phyloP scores from a whole-genome alignment of 257 asterid genomes.

The Coffea canephora region DNA sequence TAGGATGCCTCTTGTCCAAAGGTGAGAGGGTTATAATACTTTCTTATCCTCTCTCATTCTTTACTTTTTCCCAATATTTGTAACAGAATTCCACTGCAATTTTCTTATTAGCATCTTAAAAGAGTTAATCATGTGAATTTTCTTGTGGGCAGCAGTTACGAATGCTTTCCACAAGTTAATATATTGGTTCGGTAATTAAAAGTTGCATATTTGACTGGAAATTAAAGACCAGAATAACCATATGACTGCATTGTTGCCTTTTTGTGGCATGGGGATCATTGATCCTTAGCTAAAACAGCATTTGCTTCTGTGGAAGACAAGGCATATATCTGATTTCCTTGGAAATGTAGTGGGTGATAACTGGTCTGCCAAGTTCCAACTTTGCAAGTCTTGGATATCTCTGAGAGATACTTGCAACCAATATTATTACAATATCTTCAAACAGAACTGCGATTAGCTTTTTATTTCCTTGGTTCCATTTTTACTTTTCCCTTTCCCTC shows the following conservation, averaged over 20 bases:
- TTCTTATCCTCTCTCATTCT: not conserved
- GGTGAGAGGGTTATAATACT: conserved; percentile 36
- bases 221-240: not conserved
- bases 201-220: not conserved
- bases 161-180: too few relatives aligned
- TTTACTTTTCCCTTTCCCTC: not conserved
- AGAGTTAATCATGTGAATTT: not conserved
- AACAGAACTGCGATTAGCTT: not conserved
- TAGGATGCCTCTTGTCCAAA: conserved; percentile 57
- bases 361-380: not conserved
- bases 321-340: not conserved
- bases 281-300: not conserved
- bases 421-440: not conserved
- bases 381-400: not conserved
- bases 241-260: not conserved
- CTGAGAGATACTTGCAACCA: not conserved
- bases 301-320: not conserved
- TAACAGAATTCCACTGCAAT: not conserved
- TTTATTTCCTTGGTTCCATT: not conserved
- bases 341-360: not conserved
- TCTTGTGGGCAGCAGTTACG: not conserved
- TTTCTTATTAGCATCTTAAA: not conserved
- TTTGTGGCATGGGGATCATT: not conserved
- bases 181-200: not conserved
- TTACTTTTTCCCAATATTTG: not conserved